phyloP scores from a whole-genome alignment of 352 stramenopile genomes.

The Globisporangium iwayamae region DNA sequence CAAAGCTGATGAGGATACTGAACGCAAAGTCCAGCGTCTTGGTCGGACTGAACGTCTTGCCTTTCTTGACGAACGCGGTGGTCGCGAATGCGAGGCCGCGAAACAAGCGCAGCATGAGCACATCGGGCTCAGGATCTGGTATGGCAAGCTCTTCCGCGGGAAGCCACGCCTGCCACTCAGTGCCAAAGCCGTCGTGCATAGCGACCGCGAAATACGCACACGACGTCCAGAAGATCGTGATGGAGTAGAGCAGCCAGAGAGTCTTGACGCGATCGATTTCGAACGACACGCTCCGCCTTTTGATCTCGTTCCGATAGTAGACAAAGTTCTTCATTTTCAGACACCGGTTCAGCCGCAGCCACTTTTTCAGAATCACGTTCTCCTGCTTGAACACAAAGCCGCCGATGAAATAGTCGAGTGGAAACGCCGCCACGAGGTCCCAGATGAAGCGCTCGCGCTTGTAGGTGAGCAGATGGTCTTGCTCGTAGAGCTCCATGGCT shows the following conservation, averaged over 20 bases:
- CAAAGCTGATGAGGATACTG: conserved; percentile 46
- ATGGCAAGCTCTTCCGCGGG: conserved; percentile 27
- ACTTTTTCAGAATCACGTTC: conserved; percentile 17
- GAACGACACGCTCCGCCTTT: conserved; percentile 50
- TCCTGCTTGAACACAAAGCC: conserved; percentile 17
- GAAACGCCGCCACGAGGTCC: conserved; percentile 41
- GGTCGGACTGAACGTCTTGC: conserved; percentile 40
- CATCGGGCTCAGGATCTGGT: conserved; percentile 19
- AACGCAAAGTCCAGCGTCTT: conserved; percentile 45
- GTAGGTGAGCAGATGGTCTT: conserved; percentile 50
- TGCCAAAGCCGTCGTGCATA: conserved; percentile 50
- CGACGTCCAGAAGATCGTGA: conserved; percentile 64
- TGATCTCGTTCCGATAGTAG: conserved; percentile 64
- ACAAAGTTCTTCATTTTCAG: conserved; percentile 50
- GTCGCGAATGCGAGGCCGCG: conserved; percentile 47
- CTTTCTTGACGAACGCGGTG: conserved; percentile 62
- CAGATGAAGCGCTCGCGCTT: conserved; percentile 47
- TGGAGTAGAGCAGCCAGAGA: conserved; percentile 48
- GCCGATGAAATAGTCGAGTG: conserved; percentile 39
- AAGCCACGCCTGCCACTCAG: conserved; percentile 52
- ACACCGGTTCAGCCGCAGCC: conserved; percentile 51
- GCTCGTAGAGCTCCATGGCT: conserved; percentile 60
- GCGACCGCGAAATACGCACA: conserved; percentile 62
- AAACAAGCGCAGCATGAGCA: conserved; percentile 41
- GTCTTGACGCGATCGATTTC: conserved; percentile 54